Base-by-base conservation (phyloP, 805 yeast species). In the Pichia occidentalis region DNA sequence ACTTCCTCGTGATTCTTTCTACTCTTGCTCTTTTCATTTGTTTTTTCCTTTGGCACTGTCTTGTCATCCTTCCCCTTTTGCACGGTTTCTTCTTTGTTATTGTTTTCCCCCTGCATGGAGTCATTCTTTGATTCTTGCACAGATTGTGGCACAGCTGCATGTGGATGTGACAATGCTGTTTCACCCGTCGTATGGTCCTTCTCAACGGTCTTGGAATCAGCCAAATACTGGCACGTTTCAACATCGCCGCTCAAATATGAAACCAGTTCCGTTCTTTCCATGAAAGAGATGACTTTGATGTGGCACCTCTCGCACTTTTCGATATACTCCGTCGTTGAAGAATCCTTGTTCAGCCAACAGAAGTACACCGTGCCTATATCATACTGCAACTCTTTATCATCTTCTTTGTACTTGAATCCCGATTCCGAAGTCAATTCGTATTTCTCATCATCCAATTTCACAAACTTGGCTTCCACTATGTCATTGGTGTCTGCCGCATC, bases 181-280 rank as follows among this genome's bases (percentile, higher is more conserved):
- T n/a, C n/a, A n/a, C n/a, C n/a, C n/a, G n/a, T n/a, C n/a, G n/a
- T n/a, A n/a, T n/a, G n/a, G n/a, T n/a, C n/a, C n/a, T n/a, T n/a
- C n/a, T n/a, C n/a, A n/a, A n/a, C n/a, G n/a, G n/a, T n/a, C n/a
- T n/a, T n/a, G n/a, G n/a, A n/a, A n/a, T n/a, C n/a, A 21, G 14
- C 36, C n/a, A 80, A 60, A 53, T 71, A 79, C 37, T 75, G 72
- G 45, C 85, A 77, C 18, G 70, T 66, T 26, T 70, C 75, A 3
- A 77, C 65, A 16, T 75, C 68, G 4, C 95, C 95, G 43, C 71
- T 72, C 36, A 90, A 68, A 87, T 92, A 88, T 22, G 85, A 73
- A 38, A 81, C 69, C 44, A 90, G 69, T 54, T 90, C 95, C 7
- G 86, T 79, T 60, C 94, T 78, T 51, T 86, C 95, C 55, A 85